Base-by-base conservation (phyloP, 2,329 filamentous ascomycete species). In the Aspergillaceae sp. region DNA sequence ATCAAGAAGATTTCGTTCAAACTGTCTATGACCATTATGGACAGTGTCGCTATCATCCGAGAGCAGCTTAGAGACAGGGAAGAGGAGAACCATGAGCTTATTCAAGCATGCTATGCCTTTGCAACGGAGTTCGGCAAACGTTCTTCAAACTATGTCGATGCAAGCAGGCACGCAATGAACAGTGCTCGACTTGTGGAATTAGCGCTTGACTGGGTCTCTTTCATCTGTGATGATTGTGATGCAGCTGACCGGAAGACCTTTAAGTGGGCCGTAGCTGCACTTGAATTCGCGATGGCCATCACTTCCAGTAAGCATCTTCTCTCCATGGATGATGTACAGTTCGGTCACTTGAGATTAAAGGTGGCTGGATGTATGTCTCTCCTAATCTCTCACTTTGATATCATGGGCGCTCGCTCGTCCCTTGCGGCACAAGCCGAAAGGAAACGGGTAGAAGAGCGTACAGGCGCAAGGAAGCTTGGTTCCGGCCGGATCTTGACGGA, bases 61-160 rank as follows among this genome's bases (percentile, higher is more conserved):
- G 83, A 82, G 55, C 91, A 98, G 66, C 89, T 89, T 1, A 63
- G 55, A 41, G 55, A 64, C 43, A 77, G 79, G 47, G 87, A 84
- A 6, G 79, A 91, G 53, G 85, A 92, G 54, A 95, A 91, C 63
- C 89, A 95, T 58, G 92, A 98, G 60, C 79, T 98, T 29, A 92
- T 98, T 52, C 92, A 98, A 66, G 94, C 89, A 4, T 98, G 91
- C 68, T 98, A 97, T 65, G 86, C 94, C 36, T 98, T 97, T 60
- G 92, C 92, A n/a, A 97, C 92, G 0, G 92, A 98, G 64, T 98
- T 98, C 56, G 92, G 92, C 40, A 91, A 96, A 64, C 84, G 92
- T 53, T 96, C 91, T 2, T 79, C 95, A 42, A 81, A 92, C 19
- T 94, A 94, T 71, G 92, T 98, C 82, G 92, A 98, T 68, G 86